Conservation (phyloP, 1,139 yeast species). For the Geotrichum reessii region DNA sequence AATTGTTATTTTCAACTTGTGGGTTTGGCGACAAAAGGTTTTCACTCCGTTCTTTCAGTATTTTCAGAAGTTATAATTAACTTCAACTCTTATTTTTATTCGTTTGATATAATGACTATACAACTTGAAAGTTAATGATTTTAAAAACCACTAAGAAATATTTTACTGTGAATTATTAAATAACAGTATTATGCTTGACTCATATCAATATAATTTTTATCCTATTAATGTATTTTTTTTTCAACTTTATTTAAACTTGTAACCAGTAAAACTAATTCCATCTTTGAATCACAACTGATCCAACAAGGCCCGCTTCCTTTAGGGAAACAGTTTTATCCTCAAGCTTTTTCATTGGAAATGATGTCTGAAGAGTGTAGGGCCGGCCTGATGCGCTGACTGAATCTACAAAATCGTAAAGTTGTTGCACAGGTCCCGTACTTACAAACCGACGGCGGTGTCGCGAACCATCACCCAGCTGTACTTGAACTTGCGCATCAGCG, state of each 20-base stretch:
- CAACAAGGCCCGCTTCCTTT: slow-evolving; percentile 68
- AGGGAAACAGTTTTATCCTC: slow-evolving; percentile 53
- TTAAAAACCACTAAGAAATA: too few species aligned
- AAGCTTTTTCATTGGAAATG: slow-evolving; percentile 78
- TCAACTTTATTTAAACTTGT: not conserved
- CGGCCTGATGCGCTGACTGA: slow-evolving; percentile 43
- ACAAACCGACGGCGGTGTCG: slow-evolving; percentile 60
- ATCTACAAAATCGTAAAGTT: slow-evolving; percentile 64
- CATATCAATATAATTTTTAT: too few species aligned
- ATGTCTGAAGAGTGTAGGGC: slow-evolving; percentile 63
- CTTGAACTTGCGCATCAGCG: slow-evolving; percentile 76
- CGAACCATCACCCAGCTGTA: slow-evolving; percentile 80
- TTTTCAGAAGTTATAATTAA: too few species aligned
- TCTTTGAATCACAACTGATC: slow-evolving; percentile 87
- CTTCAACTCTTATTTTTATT: too few species aligned
- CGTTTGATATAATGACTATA: too few species aligned
- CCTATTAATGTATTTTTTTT: too few species aligned
- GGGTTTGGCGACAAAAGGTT: too few species aligned
- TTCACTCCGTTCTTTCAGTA: too few species aligned
- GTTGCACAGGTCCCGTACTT: slow-evolving; percentile 59
- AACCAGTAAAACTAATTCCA: slow-evolving; percentile 5
- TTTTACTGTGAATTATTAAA: too few species aligned
- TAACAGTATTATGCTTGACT: too few species aligned
- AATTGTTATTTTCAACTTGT: too few species aligned
- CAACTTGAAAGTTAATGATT: too few species aligned